A percentile compares a stretch with the other conserved stretches of the same genome.
Evolutionary conservation across 805 yeast genomes (phyloP).

Genomic region (Candida dajiaensis): DNA sequence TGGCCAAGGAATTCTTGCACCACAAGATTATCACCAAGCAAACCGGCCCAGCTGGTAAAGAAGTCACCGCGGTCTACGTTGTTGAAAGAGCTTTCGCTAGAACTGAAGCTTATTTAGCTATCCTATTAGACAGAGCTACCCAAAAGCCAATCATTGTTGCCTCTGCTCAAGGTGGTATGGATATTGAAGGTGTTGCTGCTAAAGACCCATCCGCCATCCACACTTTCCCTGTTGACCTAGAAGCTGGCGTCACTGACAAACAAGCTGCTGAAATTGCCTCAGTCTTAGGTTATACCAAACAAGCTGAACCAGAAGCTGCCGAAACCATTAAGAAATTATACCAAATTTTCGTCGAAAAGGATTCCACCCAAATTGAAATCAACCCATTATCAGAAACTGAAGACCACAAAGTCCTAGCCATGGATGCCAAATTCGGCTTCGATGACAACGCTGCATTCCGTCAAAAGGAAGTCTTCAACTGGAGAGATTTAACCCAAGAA

Average conservation of each 20-base stretch:
- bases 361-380: constrained; percentile 97
- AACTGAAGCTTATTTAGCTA: constrained; percentile 94
- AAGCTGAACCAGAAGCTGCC: constrained; percentile 82
- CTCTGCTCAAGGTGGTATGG: constrained; percentile 99
- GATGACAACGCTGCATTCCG: constrained; percentile 96
- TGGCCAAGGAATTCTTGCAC: constrained; percentile 84
- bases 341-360: constrained; percentile 84
- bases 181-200: constrained; percentile 97
- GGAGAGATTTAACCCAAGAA: constrained; percentile 98
- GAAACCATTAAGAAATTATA: constrained; percentile 80
- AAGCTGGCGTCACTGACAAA: constrained; percentile 72
- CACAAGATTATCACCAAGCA: constrained; percentile 96
- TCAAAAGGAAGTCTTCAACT: constrained; percentile 87
- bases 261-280: constrained; percentile 74
- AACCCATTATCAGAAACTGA: constrained; percentile 94
- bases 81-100: constrained; percentile 92
- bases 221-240: constrained; percentile 73
- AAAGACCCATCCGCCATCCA: constrained; percentile 87
- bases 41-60: constrained; percentile 96
- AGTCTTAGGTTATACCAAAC: constrained; percentile 73
- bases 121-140: constrained; percentile 87
- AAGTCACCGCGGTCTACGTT: constrained; percentile 91
- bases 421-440: constrained; percentile 98
- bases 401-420: constrained; percentile 86
- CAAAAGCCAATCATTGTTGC: constrained; percentile 93